These are phyloP conservation scores for Cladophialophora exuberans DNA, from an alignment of 2,329 filamentous ascomycete genomes.

Conservation along the genomic window DNA sequence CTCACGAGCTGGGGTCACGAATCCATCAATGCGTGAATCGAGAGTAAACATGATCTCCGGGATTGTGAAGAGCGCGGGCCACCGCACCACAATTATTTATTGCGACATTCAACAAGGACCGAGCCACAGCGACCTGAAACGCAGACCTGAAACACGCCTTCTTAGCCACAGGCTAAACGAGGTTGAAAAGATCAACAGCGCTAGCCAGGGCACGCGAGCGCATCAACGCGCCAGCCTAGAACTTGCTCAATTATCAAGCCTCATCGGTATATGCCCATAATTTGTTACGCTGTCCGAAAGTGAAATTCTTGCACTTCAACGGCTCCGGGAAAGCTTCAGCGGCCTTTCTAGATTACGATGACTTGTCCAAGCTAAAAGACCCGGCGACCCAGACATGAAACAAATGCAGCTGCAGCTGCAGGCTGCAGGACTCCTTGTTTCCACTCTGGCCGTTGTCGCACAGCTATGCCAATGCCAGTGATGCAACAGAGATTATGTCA, in stretches of 20 bases:
- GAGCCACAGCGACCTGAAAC: constrained; percentile 16
- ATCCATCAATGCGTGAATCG: not conserved
- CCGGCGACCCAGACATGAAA: constrained; percentile 25
- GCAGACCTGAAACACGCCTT: constrained; percentile 20
- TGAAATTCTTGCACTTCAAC: no score
- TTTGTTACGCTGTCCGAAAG: no score
- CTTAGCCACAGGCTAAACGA: constrained; percentile 20
- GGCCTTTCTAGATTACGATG: no score
- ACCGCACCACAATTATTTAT: constrained; percentile 2
- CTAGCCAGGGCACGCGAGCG: constrained; percentile 4
- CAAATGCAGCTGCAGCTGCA: constrained; percentile 13
- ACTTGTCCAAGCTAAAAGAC: not conserved
- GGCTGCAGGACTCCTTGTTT: constrained; percentile 29
- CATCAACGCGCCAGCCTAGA: not conserved
- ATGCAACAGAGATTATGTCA: constrained; percentile 25
- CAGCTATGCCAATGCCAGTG: constrained; percentile 12
- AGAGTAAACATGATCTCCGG: not conserved
- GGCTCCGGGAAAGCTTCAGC: no score
- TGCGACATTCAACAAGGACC: constrained; percentile 5
- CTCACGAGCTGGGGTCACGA: no score
- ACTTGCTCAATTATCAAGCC: not conserved
- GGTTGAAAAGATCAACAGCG: constrained; percentile 15
- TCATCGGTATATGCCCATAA: constrained; percentile 1
- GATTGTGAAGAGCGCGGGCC: no score
- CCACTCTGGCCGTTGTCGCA: constrained; percentile 20